Conservation (phyloP, 352 stramenopile species). For the Pilasporangium apinafurcum region DNA sequence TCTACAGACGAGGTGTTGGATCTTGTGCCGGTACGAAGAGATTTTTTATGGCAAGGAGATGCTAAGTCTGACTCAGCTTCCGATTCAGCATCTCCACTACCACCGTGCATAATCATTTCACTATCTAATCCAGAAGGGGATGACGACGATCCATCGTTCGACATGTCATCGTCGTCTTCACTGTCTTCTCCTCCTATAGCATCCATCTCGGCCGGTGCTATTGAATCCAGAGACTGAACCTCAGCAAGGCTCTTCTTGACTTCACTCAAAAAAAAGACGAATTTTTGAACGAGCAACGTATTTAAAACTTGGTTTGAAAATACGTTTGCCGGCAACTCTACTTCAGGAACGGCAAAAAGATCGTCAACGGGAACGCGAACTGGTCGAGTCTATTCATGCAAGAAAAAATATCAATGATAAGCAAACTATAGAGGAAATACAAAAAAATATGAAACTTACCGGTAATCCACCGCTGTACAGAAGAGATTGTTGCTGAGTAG, state of each 20-base stretch:
- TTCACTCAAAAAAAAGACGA: conserved; percentile 72
- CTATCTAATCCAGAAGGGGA: conserved; percentile 74
- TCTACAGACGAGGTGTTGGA: conserved; percentile 16
- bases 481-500: conserved; percentile 19
- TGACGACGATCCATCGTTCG: conserved; percentile 67
- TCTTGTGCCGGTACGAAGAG: neutral
- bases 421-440: neutral
- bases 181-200: conserved; percentile 39
- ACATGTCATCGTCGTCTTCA: conserved; percentile 84
- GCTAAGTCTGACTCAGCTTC: conserved; percentile 46
- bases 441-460: conserved; percentile 20
- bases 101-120: conserved; percentile 36
- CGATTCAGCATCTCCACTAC: conserved; percentile 41
- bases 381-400: conserved; percentile 42
- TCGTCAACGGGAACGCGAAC: conserved; percentile 82
- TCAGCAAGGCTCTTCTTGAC: conserved; percentile 68
- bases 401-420: neutral
- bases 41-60: conserved; percentile 21
- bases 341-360: conserved; percentile 64
- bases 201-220: conserved; percentile 25
- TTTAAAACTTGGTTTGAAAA: conserved; percentile 70
- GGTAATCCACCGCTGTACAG: conserved; percentile 23
- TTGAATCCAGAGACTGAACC: conserved; percentile 36
- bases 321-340: conserved; percentile 56
- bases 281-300: conserved; percentile 59